Base-by-base conservation (phyloP, 164 flowering plant species). In the Macadamia tetraphylla region DNA sequence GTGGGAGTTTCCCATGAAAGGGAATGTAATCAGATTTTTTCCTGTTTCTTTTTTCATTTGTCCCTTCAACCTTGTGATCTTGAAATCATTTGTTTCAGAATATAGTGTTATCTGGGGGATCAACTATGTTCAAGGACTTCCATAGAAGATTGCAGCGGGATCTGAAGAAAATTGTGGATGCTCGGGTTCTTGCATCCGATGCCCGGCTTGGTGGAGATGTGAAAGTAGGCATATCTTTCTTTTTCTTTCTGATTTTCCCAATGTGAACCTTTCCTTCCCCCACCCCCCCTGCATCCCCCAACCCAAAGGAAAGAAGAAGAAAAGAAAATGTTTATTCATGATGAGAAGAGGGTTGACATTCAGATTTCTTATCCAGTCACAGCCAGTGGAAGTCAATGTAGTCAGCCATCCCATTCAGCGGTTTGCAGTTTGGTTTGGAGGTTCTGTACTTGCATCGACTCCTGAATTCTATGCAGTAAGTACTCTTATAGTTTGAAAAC, bases 381-480 rank as follows among this genome's bases (percentile, higher is more conserved):
- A 89, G 59, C 99, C 97, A 52, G 88, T 95, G 71, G 99, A 92
- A 80, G 98, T 95, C 62, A 95, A 95, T 80, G 97, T 94, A 14
- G 96, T 92, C 69, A 94, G 97, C 84, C 97, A 92, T 86, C 97
- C 98, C 43, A 87, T 95, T 71, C 98, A 95, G 79, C 88, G 90
- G 77, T 92, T 83, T 79, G 99, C 98, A 30, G 99, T 92, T 68
- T 95, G 99, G 98, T 95, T 95, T 81, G 99, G 98, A 61, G 99
- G 99, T 68, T 95, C 99, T 51, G 98, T 95, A 12, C 98, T 95
- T 73, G 94, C 96, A 76, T 95, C 98, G 62, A 95, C 99, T 13
- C 97, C 93, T 9, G 99, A 92, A 74, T 94, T 92, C 74, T 94
- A 82, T 75, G 73, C 86, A 69, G 98, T 92, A 87, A 31, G 80